Evolutionary conservation across 169 alveolate genomes (phyloP), one percentile per base, ranked within the genome.

Genomic region (Plasmodium gallinaceum): DNA sequence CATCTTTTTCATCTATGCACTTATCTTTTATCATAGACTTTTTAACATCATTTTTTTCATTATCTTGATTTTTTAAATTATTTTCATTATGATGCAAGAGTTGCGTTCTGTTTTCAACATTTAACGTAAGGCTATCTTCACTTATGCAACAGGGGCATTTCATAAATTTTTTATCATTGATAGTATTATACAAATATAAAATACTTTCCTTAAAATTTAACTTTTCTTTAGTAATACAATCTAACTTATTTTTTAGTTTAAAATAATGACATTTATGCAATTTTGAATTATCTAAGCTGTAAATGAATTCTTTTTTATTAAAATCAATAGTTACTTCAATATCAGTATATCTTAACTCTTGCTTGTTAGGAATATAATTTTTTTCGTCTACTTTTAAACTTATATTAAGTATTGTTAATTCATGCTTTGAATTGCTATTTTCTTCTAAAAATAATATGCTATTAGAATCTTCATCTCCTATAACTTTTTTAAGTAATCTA

Each of bases 391-490:
- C 74, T 46, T 52, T 43, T 45, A 83, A 5, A 24, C 39, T 61
- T 66, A 46, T 64, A 83, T 83, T 83, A 9, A 83, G 85, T 68
- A 68, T 68, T 37, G 74, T 66, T 26, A 68, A 52, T 20, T 83
- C 91, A 32, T 26, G n/a, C 37, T 68, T 71, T 16, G 85, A 52
- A 12, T 54, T 18, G 4, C 45, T 43, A 22, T 51, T 69, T n/a
- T 83, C 91, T 20, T 83, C 91, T 12, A 57, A 20, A 62, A 83
- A 83, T 42, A 18, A 48, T 37, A 83, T 69, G n/a, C 85, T 61
- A 48, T 83, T 83, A 39, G 91, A 52, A 10, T 83, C 91, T 14
- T 83, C 91, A 39, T 83, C 90, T 43, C 42, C 78, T 20, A 83
- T 68, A 16, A 68, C 69, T 7, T 57, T 65, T 80, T 69, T 68